Percentiles rank a stretch among this genome's conserved stretches.
Conservation (phyloP, 2,329 filamentous ascomycete species). For the Aspergillus melleus region DNA sequence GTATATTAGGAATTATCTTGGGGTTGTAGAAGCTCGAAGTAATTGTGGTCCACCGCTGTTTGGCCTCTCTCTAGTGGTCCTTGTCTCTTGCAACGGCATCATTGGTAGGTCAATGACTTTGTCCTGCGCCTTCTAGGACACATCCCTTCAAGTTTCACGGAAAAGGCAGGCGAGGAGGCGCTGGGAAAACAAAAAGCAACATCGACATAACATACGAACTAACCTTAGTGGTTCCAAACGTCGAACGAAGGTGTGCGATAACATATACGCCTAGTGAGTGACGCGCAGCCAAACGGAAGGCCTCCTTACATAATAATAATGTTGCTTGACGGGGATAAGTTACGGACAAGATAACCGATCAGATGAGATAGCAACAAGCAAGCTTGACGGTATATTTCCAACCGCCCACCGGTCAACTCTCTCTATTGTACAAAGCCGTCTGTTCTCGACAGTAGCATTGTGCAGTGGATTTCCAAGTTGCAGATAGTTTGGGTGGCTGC, state of each 20-base stretch:
- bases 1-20: conserved; percentile 1
- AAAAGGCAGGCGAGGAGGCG: background rate
- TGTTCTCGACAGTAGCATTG: background rate
- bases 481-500: conserved; percentile 1
- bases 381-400: too few relatives aligned
- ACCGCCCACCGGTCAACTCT: background rate
- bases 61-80: background rate
- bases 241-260: background rate
- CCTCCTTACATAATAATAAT: too few relatives aligned
- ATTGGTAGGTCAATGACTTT: background rate
- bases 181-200: background rate
- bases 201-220: background rate
- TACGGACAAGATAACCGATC: conserved; percentile 2
- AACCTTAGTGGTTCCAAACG: background rate
- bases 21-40: background rate
- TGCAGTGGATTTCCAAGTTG: conserved; percentile 1
- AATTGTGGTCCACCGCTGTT: background rate
- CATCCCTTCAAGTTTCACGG: background rate
- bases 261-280: conserved; percentile 1
- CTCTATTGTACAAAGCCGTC: background rate
- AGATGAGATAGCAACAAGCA: too few relatives aligned
- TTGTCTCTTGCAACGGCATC: background rate
- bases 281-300: background rate
- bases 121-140: background rate
- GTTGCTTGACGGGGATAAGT: background rate